Conservation (phyloP, 164 flowering plant species). For the Warburgia ugandensis region DNA sequence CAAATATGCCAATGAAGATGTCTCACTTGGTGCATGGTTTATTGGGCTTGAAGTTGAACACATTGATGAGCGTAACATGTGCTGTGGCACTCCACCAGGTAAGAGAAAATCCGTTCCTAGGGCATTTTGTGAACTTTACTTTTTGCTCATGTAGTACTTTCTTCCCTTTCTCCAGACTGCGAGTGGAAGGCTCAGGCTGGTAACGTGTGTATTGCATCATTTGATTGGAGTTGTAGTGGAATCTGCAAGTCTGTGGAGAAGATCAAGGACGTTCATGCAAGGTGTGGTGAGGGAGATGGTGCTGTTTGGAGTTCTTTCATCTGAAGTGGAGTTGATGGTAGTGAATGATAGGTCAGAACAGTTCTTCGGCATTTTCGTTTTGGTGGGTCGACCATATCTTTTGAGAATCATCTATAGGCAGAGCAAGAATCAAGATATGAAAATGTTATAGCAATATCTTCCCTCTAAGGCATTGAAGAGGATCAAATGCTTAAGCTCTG, state of each 20-base stretch:
- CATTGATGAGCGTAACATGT: constrained; percentile 77
- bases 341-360: background rate
- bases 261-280: constrained; percentile 61
- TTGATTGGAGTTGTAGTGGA: constrained; percentile 95
- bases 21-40: constrained; percentile 88
- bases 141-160: background rate
- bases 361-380: background rate
- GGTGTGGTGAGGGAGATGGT: constrained; percentile 73
- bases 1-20: constrained; percentile 90
- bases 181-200: constrained; percentile 92
- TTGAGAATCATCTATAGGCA: no score
- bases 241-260: constrained; percentile 81
- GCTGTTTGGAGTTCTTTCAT: constrained; percentile 62
- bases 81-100: constrained; percentile 95
- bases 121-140: background rate
- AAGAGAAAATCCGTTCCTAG: constrained; percentile 6
- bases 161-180: constrained; percentile 44
- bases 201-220: constrained; percentile 68
- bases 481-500: no score
- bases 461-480: no score
- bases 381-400: no score
- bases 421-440: no score
- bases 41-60: constrained; percentile 89
- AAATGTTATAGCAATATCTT: no score
- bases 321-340: constrained; percentile 8